Evolutionary conservation across 1,284 basidiomycete genomes (phyloP), one percentile per base, ranked within the genome.

Genomic region (Mycena citricolor): DNA sequence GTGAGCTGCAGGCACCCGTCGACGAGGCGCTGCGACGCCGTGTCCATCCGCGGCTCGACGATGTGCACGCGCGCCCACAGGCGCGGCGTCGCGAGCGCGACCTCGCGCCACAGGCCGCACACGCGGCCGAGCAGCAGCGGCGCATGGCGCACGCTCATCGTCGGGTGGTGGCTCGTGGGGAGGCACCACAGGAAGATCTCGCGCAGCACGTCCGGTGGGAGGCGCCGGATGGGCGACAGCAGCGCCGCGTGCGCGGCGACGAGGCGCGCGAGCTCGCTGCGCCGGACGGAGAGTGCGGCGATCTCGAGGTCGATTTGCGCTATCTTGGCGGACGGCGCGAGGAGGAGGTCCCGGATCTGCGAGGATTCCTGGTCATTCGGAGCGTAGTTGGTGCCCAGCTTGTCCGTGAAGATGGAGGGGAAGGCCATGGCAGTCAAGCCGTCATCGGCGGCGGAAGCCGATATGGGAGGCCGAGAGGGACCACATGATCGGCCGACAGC

Each of bases 61-160:
- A 42, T n/a, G 32, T 42, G 39, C 12, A 42, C 14, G 21, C 31
- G 14, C 17, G 39, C 11, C 39, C 39, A 42, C 29, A 42, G 32
- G 13, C 31, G 29, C 14, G 39, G 39, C 14, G 39, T 42, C 6
- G 29, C 21, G 11, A 42, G 31, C 11, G 21, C 30, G 21, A 42
- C 7, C 22, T 6, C 39, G n/a, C 31, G n/a, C 39, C 39, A 42
- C 12, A 6, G 10, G 5, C 22, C n/a, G 21, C 30, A 42, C 5
- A 33, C 39, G 19, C 3, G 24, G 5, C 20, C 16, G 10, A 42
- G 39, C 11, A 42, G 31, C 10, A 42, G n/a, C 21, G 39, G 39
- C 39, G 26, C 29, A 22, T 42, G 31, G 12, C 34, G 19, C 4
- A 16, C 11, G 17, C 11, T 23, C 21, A 42, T 31, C 4, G 31